These are phyloP conservation scores for Dorcoceras hygrometricum DNA, from an alignment of 257 asterid species.

Conservation along the genomic window DNA sequence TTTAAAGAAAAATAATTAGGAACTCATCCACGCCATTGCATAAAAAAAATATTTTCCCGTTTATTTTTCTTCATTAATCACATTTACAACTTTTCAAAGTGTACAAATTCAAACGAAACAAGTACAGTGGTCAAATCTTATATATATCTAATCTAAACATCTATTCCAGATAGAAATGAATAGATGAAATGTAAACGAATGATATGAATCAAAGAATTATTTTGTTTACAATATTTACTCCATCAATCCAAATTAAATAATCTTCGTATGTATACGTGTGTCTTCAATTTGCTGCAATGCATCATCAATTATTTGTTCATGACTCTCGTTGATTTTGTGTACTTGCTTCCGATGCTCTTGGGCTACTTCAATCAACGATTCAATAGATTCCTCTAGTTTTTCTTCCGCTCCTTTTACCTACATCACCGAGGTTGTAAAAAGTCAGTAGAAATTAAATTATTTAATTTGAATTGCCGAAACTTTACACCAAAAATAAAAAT, in stretches of 20 bases:
- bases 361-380: conserved; percentile 25
- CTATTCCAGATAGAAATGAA: too few species aligned
- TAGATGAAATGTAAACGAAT: neutral
- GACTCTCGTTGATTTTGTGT: neutral
- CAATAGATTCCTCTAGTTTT: conserved; percentile 32
- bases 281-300: neutral
- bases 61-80: too few species aligned
- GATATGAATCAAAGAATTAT: neutral
- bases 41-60: too few species aligned
- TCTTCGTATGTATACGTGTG: neutral
- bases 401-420: conserved; percentile 50
- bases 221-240: neutral
- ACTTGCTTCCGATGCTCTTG: conserved; percentile 16
- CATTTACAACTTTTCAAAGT: too few species aligned
- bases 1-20: too few species aligned
- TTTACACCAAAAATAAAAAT: too few species aligned
- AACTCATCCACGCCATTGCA: too few species aligned
- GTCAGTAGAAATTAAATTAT: too few species aligned
- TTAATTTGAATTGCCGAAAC: too few species aligned
- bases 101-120: too few species aligned
- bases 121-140: too few species aligned
- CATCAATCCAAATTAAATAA: neutral
- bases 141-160: too few species aligned
- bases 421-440: neutral
- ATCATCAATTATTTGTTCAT: neutral